Conservation (phyloP, 176 grass and related monocot species). For the Aegilops sharonensis region DNA sequence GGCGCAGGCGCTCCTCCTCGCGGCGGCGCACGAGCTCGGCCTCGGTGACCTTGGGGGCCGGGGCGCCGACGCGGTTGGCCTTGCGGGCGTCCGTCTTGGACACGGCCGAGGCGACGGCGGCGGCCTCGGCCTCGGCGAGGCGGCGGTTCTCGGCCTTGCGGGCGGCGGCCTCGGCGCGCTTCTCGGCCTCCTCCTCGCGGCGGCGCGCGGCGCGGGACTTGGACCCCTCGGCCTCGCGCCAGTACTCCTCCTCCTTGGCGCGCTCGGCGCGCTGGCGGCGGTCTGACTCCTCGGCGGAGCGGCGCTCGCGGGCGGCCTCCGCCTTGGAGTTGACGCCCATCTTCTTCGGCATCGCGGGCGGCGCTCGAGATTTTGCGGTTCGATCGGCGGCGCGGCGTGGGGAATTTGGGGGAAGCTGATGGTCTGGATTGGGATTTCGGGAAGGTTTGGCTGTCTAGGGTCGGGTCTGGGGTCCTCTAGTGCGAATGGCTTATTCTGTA, state of each 20-base stretch:
- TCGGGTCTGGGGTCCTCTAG: neutral
- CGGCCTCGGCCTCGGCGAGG: constrained; percentile 72
- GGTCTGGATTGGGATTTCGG: neutral
- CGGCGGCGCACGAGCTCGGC: constrained; percentile 68
- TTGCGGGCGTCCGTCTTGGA: constrained; percentile 69
- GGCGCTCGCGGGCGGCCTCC: constrained; percentile 73
- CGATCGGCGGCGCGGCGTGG: neutral
- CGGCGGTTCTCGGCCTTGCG: constrained; percentile 82
- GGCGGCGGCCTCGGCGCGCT: constrained; percentile 64
- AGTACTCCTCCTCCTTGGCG: constrained; percentile 87
- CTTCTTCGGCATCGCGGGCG: constrained; percentile 91
- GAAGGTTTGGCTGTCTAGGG: neutral
- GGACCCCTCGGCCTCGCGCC: constrained; percentile 81
- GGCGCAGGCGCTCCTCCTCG: constrained; percentile 76
- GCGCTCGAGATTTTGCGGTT: neutral
- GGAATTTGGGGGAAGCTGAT: neutral
- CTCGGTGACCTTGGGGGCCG: constrained; percentile 86
- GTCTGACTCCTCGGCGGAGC: constrained; percentile 65
- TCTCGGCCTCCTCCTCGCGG: constrained; percentile 88
- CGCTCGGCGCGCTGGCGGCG: constrained; percentile 42
- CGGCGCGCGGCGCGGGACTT: constrained; percentile 86
- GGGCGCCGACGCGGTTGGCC: constrained; percentile 70
- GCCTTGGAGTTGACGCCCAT: constrained; percentile 99
- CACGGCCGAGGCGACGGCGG: constrained; percentile 19
- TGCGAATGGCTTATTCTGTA: neutral